Conservation (phyloP, 164 flowering plant species). For the Hamamelis virginiana region DNA sequence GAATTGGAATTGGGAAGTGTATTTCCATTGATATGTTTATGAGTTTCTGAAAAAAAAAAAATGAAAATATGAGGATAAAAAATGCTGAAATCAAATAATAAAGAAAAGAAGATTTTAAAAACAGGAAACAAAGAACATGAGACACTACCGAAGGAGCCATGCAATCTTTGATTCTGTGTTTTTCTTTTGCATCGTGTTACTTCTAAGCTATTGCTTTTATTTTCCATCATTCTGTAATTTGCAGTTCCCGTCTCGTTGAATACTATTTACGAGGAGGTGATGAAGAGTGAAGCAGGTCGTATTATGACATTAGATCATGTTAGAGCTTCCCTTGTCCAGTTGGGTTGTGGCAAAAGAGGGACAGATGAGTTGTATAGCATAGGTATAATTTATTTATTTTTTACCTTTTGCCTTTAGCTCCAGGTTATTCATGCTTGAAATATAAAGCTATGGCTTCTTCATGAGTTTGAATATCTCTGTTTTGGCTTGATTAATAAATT, state of each 20-base stretch:
- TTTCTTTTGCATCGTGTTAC: background rate
- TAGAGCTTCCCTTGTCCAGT: constrained; percentile 50
- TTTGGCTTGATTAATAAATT: background rate
- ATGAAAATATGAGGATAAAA: too few species aligned
- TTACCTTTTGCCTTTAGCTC: background rate
- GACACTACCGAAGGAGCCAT: too few species aligned
- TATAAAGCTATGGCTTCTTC: background rate
- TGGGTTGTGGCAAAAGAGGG: constrained; percentile 45
- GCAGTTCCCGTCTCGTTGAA: constrained; percentile 65
- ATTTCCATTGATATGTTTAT: too few species aligned
- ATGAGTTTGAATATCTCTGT: background rate
- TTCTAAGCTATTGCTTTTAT: background rate
- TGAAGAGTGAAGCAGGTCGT: constrained; percentile 64
- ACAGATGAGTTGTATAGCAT: constrained; percentile 50
- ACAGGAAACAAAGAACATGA: too few species aligned
- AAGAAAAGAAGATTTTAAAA: too few species aligned
- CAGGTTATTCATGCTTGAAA: background rate
- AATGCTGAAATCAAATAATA: too few species aligned
- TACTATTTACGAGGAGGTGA: constrained; percentile 72
- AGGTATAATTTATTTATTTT: constrained; percentile 47
- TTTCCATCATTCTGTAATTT: constrained; percentile 17
- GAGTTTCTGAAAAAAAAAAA: too few species aligned
- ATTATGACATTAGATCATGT: constrained; percentile 70
- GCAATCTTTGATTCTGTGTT: background rate
- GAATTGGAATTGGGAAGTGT: too few species aligned